These are phyloP conservation scores for Pezicula neosporulosa DNA, from an alignment of 2,329 filamentous ascomycete genomes.

Conservation along the genomic window DNA sequence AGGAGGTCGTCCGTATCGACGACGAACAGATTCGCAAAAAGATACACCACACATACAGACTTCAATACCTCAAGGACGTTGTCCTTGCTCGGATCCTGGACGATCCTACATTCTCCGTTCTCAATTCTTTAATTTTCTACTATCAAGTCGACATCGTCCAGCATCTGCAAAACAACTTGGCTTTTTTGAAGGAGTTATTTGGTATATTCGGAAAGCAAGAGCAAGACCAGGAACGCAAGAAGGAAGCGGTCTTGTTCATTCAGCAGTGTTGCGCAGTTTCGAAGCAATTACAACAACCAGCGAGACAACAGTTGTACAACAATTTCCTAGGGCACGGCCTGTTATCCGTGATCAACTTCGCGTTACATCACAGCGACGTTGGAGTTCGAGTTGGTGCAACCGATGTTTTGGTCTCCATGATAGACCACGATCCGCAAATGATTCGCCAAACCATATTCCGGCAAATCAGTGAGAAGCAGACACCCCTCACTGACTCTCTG, in stretches of 20 bases:
- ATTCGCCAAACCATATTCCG: slow-evolving; percentile 91
- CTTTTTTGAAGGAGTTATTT: slow-evolving; percentile 83
- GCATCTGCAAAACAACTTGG: slow-evolving; percentile 78
- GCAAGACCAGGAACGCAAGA: slow-evolving; percentile 69
- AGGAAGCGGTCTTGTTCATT: slow-evolving; percentile 93
- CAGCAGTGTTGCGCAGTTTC: slow-evolving; percentile 93
- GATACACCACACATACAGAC: slow-evolving; percentile 92
- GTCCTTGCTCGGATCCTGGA: slow-evolving; percentile 93
- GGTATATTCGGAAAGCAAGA: slow-evolving; percentile 71
- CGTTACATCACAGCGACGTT: slow-evolving; percentile 80
- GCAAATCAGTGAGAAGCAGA: slow-evolving; percentile 82
- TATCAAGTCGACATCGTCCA: slow-evolving; percentile 98
- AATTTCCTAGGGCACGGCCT: slow-evolving; percentile 89
- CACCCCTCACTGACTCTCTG: slow-evolving; percentile 83
- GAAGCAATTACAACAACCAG: slow-evolving; percentile 86
- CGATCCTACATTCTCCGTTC: slow-evolving; percentile 94
- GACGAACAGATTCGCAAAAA: slow-evolving; percentile 79
- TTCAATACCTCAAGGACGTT: slow-evolving; percentile 98
- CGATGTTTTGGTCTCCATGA: slow-evolving; percentile 88
- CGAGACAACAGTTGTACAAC: slow-evolving; percentile 77
- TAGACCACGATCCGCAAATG: slow-evolving; percentile 94
- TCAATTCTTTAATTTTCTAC: slow-evolving; percentile 98
- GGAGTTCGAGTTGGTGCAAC: slow-evolving; percentile 87
- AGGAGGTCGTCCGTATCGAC: slow-evolving; percentile 92
- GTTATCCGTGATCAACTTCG: slow-evolving; percentile 86